Base-by-base conservation (phyloP, 2,329 filamentous ascomycete species). In the Exophiala lecanii-corni region DNA sequence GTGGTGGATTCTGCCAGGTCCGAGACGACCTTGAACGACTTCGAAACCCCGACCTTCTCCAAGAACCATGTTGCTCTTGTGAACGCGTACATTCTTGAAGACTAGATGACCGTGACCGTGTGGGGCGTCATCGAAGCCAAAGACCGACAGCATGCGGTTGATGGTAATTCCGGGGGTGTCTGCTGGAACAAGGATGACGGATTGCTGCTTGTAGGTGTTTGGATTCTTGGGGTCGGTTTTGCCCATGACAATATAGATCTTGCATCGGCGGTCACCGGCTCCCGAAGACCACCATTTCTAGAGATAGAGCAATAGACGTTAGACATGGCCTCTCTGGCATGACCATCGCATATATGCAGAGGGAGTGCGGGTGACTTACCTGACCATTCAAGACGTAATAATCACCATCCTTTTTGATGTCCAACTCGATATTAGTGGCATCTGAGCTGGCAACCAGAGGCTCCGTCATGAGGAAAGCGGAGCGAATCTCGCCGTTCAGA, bases 231-330 rank as follows among this genome's bases (percentile, higher is more conserved):
- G 74, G 61, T 94, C 86, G 9, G 79, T 84, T 75, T 97, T 95
- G 68, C 88, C 92, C 86, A 98, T 95, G 57, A 95, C 89, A 50
- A 98, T 82, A 71, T 96, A 97, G 63, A 98, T 74, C 66, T 85
- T 77, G 75, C 92, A 98, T 57, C 91, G 79, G 45, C 84, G 85
- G 69, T 98, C 92, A 45, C 92, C 92, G 13, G 89, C 89, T 54
- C 92, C 92, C 52, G 87, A 94, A 19, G 88, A 94, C 92, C 92
- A 98, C 92, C 92, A 98, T 87, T 98, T 98, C 79, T 81, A 78
- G 39, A n/a, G n/a, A n/a, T n/a, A n/a, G n/a, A n/a, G n/a, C n/a
- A n/a, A n/a, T n/a, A n/a, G n/a, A n/a, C n/a, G 23, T 35, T 28
- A 28, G 25, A 28, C n/a, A n/a, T n/a, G n/a, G n/a, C n/a, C n/a